A percentile compares a stretch with the other conserved stretches of the same genome.
phyloP scores from a whole-genome alignment of 176 grass and related monocot genomes.

The Carex myosuroides region DNA sequence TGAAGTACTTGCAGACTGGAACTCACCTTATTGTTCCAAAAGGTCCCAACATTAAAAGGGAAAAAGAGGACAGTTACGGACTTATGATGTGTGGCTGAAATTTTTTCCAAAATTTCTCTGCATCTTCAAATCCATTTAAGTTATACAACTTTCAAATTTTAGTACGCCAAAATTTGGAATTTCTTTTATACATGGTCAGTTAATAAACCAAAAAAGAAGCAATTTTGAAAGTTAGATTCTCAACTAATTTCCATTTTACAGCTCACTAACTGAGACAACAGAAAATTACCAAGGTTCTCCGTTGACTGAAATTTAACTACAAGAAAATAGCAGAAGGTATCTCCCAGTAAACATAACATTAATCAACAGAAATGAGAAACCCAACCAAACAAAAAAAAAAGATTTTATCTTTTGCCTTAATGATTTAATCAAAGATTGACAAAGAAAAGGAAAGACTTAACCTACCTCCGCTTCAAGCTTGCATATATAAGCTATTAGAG shows the following conservation, averaged over 20 bases:
- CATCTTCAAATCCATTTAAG: background rate
- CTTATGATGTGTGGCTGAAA: background rate
- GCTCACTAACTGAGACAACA: background rate
- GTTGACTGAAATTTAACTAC: no score
- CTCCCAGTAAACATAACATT: background rate
- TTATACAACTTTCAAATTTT: background rate
- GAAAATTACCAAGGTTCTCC: background rate
- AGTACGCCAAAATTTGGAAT: background rate
- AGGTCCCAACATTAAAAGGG: background rate
- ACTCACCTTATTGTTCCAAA: background rate
- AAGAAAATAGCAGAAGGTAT: background rate
- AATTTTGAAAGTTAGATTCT: background rate
- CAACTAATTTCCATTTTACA: background rate
- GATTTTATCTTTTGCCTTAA: background rate
- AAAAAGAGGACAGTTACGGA: background rate
- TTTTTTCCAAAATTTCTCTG: background rate
- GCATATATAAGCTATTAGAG: conserved; percentile 61
- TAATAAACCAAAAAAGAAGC: background rate
- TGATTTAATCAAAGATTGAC: background rate
- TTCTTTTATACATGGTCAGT: background rate
- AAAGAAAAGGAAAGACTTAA: background rate
- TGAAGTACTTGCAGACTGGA: background rate
- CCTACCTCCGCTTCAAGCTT: conserved; percentile 67
- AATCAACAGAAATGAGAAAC: background rate
- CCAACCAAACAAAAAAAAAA: conserved; percentile 4